Base-by-base conservation (phyloP, 768 basidiomycete species). In the Kwoniella sp. region DNA sequence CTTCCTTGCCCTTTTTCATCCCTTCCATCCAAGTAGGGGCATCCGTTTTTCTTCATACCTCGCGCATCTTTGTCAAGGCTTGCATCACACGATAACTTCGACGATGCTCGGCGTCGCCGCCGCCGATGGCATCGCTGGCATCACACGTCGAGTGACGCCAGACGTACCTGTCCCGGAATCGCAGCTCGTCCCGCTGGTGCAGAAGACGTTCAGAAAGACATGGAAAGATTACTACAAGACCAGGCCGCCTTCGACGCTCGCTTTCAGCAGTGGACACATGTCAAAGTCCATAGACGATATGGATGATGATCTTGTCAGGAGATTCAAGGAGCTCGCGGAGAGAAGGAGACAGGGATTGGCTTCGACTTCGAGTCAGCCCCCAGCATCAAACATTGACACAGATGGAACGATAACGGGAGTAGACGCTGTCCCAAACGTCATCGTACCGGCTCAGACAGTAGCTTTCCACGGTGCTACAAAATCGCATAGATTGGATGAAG, bases 221-320 rank as follows among this genome's bases (percentile, higher is more conserved):
- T 67, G 60, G 60, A 12, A 22, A 5, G 66, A 62, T 25, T 67
- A 56, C 37, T 58, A 62, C 45, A 55, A 25, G 7, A 45, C 45
- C 55, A 61, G 56, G 31, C 66, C 66, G 20, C 66, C 66, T 23
- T 17, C 30, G 8, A 67, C 66, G 20, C 61, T 61, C 11, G 20
- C 52, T 2, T 50, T 57, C 15, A 56, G 29, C 41, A 56, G 58
- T 52, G 62, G 55, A 11, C 38, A 31, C 3, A 13, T 63, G 28
- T n/a, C 29, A 17, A 55, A 20, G 34, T 26, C 26, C 4, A 38
- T 53, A 1, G 28, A 47, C 23, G 9, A 26, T 4, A n/a, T 55
- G n/a, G 53, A 63, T 29, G 53, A 45, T 11, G 28, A 47, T 23
- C 13, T 55, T 4, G 31, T 55, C 23, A n/a, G n/a, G 28, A 29